A percentile compares a stretch with the other conserved stretches of the same genome.
These are phyloP conservation scores for Citrullus amarus DNA, from an alignment of 306 rosid species.

Conservation along the genomic window DNA sequence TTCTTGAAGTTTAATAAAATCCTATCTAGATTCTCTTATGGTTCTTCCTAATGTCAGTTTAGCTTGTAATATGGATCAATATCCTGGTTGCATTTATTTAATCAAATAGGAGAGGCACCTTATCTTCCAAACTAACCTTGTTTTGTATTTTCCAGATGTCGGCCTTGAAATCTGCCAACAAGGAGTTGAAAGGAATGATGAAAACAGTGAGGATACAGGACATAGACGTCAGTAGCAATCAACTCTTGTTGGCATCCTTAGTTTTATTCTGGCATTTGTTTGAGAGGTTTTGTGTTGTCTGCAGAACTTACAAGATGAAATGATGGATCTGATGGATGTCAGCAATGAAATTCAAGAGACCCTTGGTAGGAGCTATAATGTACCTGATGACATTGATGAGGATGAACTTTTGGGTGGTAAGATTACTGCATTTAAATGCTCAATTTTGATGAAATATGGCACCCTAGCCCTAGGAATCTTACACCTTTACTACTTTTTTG, in stretches of 20 bases:
- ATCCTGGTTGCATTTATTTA: neutral
- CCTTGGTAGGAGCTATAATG: conserved; percentile 90
- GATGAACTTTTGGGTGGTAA: conserved; percentile 97
- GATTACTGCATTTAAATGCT: conserved; percentile 19
- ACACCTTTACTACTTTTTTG: neutral
- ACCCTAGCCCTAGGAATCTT: neutral
- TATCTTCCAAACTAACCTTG: neutral
- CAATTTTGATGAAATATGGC: neutral
- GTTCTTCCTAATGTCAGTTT: conserved; percentile 13
- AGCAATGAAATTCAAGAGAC: conserved; percentile 89
- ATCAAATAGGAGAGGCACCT: neutral
- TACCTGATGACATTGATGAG: conserved; percentile 96
- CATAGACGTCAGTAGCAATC: conserved; percentile 56
- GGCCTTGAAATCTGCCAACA: conserved; percentile 91
- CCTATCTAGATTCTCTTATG: conserved; percentile 21
- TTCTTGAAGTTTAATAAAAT: conserved; percentile 21
- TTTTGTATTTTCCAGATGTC: conserved; percentile 51
- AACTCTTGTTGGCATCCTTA: neutral
- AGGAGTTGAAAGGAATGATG: conserved; percentile 98
- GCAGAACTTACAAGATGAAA: conserved; percentile 94
- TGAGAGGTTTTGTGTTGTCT: conserved; percentile 10
- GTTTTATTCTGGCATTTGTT: conserved; percentile 11
- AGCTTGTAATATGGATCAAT: conserved; percentile 11
- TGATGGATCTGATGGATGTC: conserved; percentile 99
- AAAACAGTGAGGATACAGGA: conserved; percentile 96